Evolutionary conservation across 495 filamentous ascomycete genomes (phyloP).

Genomic region (Gamarada debralockiae): DNA sequence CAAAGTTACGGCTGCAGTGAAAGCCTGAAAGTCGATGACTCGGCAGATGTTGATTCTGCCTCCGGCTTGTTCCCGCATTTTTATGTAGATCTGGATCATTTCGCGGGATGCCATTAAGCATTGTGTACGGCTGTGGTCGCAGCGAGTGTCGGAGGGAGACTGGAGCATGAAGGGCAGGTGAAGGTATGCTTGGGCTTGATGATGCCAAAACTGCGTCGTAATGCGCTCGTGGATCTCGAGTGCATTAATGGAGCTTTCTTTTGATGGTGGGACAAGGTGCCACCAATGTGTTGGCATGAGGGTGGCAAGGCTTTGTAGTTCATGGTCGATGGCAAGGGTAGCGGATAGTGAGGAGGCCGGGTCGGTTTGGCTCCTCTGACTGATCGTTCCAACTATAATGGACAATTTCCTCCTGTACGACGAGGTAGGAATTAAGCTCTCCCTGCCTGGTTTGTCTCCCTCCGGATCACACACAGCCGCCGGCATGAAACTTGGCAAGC

Average conservation of each 20-base stretch:
- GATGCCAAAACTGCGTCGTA: slow-evolving; percentile 6
- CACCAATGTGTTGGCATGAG: not conserved
- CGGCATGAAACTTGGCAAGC: not conserved
- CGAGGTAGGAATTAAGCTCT: not conserved
- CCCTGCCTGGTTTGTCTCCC: no score
- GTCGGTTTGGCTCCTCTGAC: not conserved
- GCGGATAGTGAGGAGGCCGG: not conserved
- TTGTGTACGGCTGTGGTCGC: not conserved
- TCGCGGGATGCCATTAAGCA: slow-evolving; percentile 4
- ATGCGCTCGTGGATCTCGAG: not conserved
- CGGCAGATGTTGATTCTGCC: not conserved
- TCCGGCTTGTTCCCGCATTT: not conserved
- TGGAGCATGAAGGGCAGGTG: slow-evolving; percentile 10
- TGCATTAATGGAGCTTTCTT: not conserved
- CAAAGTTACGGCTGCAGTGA: slow-evolving; percentile 3
- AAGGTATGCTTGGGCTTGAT: slow-evolving; percentile 1
- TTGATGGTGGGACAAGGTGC: not conserved
- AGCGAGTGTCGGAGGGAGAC: not conserved
- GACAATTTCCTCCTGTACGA: not conserved
- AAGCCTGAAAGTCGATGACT: slow-evolving; percentile 4
- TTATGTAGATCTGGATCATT: not conserved
- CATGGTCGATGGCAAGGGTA: not conserved
- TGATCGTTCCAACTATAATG: not conserved
- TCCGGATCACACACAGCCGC: not conserved
- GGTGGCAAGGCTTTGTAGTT: not conserved